Evolutionary conservation across 352 stramenopile genomes (phyloP).

Genomic region (Peronospora belbahrii): DNA sequence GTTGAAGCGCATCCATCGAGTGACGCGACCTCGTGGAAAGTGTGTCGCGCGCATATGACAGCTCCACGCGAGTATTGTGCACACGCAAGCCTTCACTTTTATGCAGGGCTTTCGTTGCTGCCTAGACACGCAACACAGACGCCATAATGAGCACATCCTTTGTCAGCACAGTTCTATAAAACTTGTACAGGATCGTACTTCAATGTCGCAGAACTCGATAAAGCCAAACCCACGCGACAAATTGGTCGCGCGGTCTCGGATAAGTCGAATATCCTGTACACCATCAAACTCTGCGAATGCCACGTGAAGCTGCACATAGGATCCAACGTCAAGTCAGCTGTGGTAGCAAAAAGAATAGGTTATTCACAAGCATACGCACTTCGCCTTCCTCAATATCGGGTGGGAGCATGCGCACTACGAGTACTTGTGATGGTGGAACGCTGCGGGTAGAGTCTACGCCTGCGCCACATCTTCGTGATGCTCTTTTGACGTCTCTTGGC

Average conservation of each 20-base stretch:
- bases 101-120: constrained; percentile 29
- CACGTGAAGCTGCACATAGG: constrained; percentile 55
- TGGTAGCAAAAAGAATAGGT: not conserved
- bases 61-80: constrained; percentile 31
- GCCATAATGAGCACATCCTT: not conserved
- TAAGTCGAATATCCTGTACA: constrained; percentile 60
- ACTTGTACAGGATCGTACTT: constrained; percentile 30
- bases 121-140: constrained; percentile 8
- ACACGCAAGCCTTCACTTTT: constrained; percentile 28
- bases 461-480: constrained; percentile 3
- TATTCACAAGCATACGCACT: constrained; percentile 25
- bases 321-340: not conserved
- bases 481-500: constrained; percentile 2
- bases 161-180: constrained; percentile 1
- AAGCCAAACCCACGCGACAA: constrained; percentile 71
- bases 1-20: not conserved
- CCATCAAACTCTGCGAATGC: constrained; percentile 56
- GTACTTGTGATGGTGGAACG: constrained; percentile 42
- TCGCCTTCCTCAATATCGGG: constrained; percentile 66
- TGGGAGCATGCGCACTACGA: constrained; percentile 67
- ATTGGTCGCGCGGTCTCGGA: constrained; percentile 63
- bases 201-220: constrained; percentile 59
- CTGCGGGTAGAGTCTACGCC: constrained; percentile 2
- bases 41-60: constrained; percentile 55
- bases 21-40: constrained; percentile 19